Conservation (phyloP, 768 basidiomycete genomes). For the Pulveroboletus sp. region DNA sequence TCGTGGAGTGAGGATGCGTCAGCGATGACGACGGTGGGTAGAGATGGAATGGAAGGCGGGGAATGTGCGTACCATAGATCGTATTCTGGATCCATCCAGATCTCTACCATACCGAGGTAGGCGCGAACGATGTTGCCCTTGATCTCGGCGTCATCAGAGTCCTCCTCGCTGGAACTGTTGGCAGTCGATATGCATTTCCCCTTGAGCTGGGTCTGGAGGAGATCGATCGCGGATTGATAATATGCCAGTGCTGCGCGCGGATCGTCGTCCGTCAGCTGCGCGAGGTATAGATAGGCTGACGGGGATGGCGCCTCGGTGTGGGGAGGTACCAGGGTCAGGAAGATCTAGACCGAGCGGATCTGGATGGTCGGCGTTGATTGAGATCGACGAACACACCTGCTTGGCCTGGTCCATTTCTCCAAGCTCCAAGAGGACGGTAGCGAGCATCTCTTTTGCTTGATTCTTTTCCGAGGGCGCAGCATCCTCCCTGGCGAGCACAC, state of each 20-base stretch:
- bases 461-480: constrained; percentile 42
- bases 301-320: constrained; percentile 58
- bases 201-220: constrained; percentile 64
- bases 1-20: neutral
- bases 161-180: constrained; percentile 30
- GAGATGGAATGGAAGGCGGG: neutral
- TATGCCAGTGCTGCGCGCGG: constrained; percentile 68
- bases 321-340: constrained; percentile 57
- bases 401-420: constrained; percentile 73
- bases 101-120: constrained; percentile 85
- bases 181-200: constrained; percentile 57
- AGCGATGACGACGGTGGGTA: neutral
- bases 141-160: constrained; percentile 45
- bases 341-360: constrained; percentile 46
- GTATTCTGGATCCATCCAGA: constrained; percentile 91
- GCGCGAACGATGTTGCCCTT: constrained; percentile 71
- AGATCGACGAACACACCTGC: constrained; percentile 53
- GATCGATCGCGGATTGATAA: constrained; percentile 77
- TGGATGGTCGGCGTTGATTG: neutral
- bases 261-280: constrained; percentile 76
- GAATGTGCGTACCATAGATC: constrained; percentile 69
- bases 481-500: constrained; percentile 60
- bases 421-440: constrained; percentile 71
- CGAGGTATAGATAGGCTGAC: constrained; percentile 85
- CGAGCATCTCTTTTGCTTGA: constrained; percentile 77